These are phyloP conservation scores for Musa itinerans DNA, from an alignment of 176 grass and related monocot genomes.

Conservation along the genomic window DNA sequence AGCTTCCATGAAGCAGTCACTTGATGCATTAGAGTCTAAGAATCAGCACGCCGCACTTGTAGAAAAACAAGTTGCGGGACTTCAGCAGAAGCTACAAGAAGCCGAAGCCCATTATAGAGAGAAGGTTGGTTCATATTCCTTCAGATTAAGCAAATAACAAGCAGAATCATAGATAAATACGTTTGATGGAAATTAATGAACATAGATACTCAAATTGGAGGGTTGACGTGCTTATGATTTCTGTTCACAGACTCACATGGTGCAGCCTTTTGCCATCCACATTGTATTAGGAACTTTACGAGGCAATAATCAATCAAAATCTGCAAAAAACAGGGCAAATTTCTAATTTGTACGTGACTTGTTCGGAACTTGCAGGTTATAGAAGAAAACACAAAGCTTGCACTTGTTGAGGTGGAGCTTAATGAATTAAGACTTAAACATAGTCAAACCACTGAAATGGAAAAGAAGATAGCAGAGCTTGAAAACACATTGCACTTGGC, in stretches of 20 bases:
- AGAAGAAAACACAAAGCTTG: slow-evolving; percentile 41
- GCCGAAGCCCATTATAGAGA: neutral
- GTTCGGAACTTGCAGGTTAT: slow-evolving; percentile 29
- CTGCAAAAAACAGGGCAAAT: no score
- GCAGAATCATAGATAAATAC: neutral
- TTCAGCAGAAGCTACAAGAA: slow-evolving; percentile 14
- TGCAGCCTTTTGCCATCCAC: neutral
- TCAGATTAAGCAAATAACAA: neutral
- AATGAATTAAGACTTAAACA: slow-evolving; percentile 32
- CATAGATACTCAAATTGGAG: neutral
- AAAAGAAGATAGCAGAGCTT: neutral
- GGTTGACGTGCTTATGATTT: neutral
- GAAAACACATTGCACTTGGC: slow-evolving; percentile 18
- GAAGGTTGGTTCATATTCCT: neutral
- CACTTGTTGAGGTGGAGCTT: slow-evolving; percentile 39
- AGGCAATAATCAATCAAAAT: no score
- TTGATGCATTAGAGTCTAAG: slow-evolving; percentile 11
- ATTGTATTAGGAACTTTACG: no score
- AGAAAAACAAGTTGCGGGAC: slow-evolving; percentile 7
- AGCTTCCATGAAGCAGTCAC: slow-evolving; percentile 2
- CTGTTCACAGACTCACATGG: neutral
- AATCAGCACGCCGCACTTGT: neutral
- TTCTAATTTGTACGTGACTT: neutral
- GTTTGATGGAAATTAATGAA: neutral
- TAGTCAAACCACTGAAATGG: slow-evolving; percentile 39